Conservation (phyloP, 352 stramenopile genomes). For the Pythium sp. region DNA sequence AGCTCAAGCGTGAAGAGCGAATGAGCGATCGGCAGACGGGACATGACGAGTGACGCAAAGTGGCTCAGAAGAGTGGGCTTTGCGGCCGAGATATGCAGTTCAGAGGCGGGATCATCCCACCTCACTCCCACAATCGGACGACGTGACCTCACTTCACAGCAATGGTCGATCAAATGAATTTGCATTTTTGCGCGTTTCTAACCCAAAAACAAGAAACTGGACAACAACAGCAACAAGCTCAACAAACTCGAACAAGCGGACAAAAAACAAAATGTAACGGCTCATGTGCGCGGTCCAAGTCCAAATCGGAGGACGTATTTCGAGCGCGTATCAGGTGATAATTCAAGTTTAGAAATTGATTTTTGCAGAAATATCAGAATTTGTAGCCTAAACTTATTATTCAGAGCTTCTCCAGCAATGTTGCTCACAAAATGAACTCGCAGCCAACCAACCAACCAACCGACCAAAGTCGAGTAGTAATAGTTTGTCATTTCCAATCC, state of each 20-base stretch:
- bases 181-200: not conserved
- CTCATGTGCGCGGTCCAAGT: not conserved
- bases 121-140: not conserved
- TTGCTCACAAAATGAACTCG: not conserved
- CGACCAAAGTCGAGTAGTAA: not conserved
- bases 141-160: not conserved
- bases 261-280: not conserved
- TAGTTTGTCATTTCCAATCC: not conserved
- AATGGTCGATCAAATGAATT: not conserved
- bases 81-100: constrained; percentile 8
- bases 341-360: not conserved
- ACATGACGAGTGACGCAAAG: not conserved
- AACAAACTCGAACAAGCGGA: not conserved
- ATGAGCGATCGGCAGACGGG: not conserved
- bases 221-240: not conserved
- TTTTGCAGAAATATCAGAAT: not conserved
- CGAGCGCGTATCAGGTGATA: not conserved
- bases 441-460: too few species aligned
- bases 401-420: too few species aligned
- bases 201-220: not conserved
- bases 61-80: not conserved
- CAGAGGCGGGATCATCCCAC: not conserved
- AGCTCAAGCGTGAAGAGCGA: not conserved
- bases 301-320: not conserved
- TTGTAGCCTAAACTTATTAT: too few species aligned